Conservation (phyloP, 2,329 filamentous ascomycete genomes). For the Botrytis porri region DNA sequence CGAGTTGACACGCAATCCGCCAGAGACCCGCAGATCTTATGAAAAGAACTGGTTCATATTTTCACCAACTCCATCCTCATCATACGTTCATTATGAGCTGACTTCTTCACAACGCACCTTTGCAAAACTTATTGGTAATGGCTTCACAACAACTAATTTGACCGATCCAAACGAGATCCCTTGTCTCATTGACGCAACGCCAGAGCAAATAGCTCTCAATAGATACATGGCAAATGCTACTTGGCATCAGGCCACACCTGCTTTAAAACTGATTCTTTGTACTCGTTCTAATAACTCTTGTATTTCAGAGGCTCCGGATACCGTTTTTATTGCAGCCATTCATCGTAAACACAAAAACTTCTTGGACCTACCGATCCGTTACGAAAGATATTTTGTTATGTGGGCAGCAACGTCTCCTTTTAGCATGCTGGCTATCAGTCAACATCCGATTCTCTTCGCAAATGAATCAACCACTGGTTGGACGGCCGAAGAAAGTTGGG, state of each 20-base stretch:
- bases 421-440: constrained; percentile 39
- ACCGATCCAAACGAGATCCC: constrained; percentile 26
- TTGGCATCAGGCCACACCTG: constrained; percentile 43
- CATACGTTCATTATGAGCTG: constrained; percentile 42
- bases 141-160: constrained; percentile 30
- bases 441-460: constrained; percentile 38
- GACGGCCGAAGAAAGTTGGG: constrained; percentile 39
- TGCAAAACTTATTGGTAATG: constrained; percentile 29
- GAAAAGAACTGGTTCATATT: constrained; percentile 45
- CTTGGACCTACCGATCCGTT: constrained; percentile 39
- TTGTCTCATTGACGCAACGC: constrained; percentile 26
- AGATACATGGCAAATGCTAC: constrained; percentile 28
- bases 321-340: constrained; percentile 40
- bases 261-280: constrained; percentile 41
- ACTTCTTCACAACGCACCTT: constrained; percentile 32
- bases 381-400: constrained; percentile 41
- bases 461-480: constrained; percentile 41
- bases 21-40: constrained; percentile 36
- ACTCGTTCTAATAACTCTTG: constrained; percentile 33
- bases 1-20: constrained; percentile 42
- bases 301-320: constrained; percentile 27
- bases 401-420: constrained; percentile 41
- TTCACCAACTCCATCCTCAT: constrained; percentile 36
- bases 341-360: constrained; percentile 41
- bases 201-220: constrained; percentile 19